Percentiles rank a stretch among this genome's conserved stretches.
These are phyloP conservation scores for Diaporthe citri DNA, from an alignment of 2,329 filamentous ascomycete genomes.

Conservation along the genomic window DNA sequence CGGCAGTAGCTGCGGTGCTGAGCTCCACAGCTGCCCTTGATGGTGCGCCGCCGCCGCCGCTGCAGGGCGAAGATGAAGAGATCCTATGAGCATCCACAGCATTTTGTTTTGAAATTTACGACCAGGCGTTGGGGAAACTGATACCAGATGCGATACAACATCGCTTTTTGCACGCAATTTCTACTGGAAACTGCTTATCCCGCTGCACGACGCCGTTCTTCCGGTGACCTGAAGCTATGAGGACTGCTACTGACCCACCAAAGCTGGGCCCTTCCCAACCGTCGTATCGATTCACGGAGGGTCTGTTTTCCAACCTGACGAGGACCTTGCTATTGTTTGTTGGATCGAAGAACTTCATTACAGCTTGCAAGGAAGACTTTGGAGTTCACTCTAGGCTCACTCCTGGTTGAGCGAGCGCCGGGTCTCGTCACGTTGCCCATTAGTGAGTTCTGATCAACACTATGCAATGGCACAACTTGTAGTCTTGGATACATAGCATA, in stretches of 20 bases:
- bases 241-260: neutral
- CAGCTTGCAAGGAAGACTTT: neutral
- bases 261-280: neutral
- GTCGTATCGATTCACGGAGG: neutral
- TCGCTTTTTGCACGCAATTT: conserved; percentile 7
- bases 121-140: conserved; percentile 38
- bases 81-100: conserved; percentile 35
- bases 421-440: neutral
- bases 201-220: neutral
- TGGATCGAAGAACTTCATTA: too few relatives aligned
- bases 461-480: neutral
- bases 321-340: too few relatives aligned
- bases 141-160: conserved; percentile 37
- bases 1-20: neutral
- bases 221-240: neutral
- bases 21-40: neutral
- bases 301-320: too few relatives aligned
- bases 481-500: neutral
- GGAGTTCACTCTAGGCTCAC: neutral
- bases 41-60: conserved; percentile 14
- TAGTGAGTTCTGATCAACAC: neutral
- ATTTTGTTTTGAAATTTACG: conserved; percentile 24
- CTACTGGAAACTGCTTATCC: neutral
- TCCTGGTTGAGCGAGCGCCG: neutral
- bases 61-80: conserved; percentile 34